These are phyloP conservation scores for Suillus variegatus DNA, from an alignment of 768 basidiomycete species.

Conservation along the genomic window DNA sequence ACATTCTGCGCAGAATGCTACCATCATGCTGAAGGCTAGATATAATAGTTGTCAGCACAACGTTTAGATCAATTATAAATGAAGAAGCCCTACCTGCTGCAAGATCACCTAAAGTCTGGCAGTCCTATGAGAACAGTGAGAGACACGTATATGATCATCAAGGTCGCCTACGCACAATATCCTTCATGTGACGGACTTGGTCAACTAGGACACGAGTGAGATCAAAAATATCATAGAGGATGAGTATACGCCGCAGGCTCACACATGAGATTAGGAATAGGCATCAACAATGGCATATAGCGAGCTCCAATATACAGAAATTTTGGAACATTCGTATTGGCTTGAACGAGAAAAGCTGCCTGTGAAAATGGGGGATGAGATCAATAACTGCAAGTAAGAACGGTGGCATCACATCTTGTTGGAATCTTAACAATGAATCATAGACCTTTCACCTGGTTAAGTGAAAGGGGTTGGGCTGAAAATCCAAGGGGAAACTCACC, in stretches of 20 bases:
- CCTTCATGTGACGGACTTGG: not conserved
- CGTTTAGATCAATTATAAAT: not conserved
- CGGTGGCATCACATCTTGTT: not conserved
- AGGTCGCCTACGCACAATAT: not conserved
- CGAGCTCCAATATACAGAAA: not conserved
- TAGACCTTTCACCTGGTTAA: not conserved
- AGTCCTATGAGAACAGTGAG: not conserved
- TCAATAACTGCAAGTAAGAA: not conserved
- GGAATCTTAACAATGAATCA: constrained; percentile 2
- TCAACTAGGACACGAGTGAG: not conserved
- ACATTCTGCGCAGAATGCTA: constrained; percentile 1
- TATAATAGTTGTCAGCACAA: not conserved
- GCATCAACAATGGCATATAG: not conserved
- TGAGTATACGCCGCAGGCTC: not conserved
- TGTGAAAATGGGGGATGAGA: not conserved
- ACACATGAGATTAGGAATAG: not conserved
- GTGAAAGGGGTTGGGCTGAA: not conserved
- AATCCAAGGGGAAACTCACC: not conserved
- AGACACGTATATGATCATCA: not conserved
- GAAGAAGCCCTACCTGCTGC: not conserved
- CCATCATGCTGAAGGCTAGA: not conserved
- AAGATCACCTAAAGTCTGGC: not conserved
- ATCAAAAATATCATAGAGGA: not conserved
- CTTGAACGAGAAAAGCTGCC: not conserved
- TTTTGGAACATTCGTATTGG: not conserved